A percentile compares a stretch with the other conserved stretches of the same genome.
These are phyloP conservation scores for Solanum paucissectum DNA, from an alignment of 257 asterid species.

Conservation along the genomic window DNA sequence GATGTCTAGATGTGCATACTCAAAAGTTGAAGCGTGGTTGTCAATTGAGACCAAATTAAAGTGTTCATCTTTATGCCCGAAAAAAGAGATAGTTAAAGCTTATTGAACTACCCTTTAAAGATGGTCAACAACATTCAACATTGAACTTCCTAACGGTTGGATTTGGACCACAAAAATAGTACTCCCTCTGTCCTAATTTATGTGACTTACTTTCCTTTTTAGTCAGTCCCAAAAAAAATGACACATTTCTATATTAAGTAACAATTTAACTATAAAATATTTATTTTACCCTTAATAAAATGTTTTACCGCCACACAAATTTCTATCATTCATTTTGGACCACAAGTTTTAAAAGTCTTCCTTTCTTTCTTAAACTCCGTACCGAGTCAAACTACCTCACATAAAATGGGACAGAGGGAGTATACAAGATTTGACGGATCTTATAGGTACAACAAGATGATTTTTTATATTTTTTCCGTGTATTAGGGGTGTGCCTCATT, in stretches of 20 bases:
- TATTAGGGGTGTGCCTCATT: not conserved
- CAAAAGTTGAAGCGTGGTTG: not conserved
- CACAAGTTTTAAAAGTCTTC: too few relatives aligned
- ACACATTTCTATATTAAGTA: too few relatives aligned
- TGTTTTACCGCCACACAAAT: too few relatives aligned
- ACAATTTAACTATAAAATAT: too few relatives aligned
- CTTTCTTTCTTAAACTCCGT: too few relatives aligned
- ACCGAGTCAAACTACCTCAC: too few relatives aligned
- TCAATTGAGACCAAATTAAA: not conserved
- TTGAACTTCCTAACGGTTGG: not conserved
- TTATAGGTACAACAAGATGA: not conserved
- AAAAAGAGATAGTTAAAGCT: not conserved
- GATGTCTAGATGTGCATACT: not conserved
- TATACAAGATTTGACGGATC: not conserved
- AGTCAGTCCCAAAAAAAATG: too few relatives aligned
- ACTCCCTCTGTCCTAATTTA: too few relatives aligned
- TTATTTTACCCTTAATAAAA: too few relatives aligned
- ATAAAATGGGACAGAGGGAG: not conserved
- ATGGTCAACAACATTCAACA: not conserved
- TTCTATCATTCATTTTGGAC: too few relatives aligned
- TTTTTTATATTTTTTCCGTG: not conserved
- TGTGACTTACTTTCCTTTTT: too few relatives aligned
- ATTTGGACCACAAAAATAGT: not conserved
- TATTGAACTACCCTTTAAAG: not conserved
- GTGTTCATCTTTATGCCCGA: not conserved